A percentile compares a stretch with the other conserved stretches of the same genome.
phyloP scores from a whole-genome alignment of 1,139 yeast species.

The Protomyces inundatus region DNA sequence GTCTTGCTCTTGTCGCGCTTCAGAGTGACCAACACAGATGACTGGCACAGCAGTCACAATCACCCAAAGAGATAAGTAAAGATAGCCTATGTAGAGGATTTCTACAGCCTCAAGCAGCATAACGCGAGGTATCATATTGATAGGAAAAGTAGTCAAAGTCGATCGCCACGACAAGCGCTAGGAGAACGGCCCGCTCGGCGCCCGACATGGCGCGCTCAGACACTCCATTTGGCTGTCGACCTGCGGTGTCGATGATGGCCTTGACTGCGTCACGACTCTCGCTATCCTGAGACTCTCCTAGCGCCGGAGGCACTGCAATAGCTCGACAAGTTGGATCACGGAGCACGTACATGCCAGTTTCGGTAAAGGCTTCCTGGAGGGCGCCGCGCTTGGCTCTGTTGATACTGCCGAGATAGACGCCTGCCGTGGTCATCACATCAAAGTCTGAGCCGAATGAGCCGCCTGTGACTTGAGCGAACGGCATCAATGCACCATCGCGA shows the following conservation, averaged over 20 bases:
- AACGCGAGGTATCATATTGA: neutral
- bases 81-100: no score
- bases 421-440: slow-evolving; percentile 59
- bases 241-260: slow-evolving; percentile 42
- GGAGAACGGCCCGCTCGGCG: slow-evolving; percentile 77
- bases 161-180: slow-evolving; percentile 83
- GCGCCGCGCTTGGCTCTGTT: slow-evolving; percentile 94
- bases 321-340: slow-evolving; percentile 39
- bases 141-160: slow-evolving; percentile 94
- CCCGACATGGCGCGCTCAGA: slow-evolving; percentile 45
- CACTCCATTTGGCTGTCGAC: slow-evolving; percentile 26
- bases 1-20: no score
- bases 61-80: no score
- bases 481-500: slow-evolving; percentile 42
- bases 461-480: slow-evolving; percentile 81
- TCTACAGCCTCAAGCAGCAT: no score
- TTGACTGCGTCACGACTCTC: neutral
- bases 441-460: slow-evolving; percentile 83
- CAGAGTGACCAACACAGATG: no score
- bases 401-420: slow-evolving; percentile 63
- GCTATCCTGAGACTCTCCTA: neutral
- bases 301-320: neutral
- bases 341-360: slow-evolving; percentile 84
- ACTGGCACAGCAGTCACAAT: no score
- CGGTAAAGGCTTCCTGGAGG: slow-evolving; percentile 87